These are phyloP conservation scores for Laburnicola sp. DNA, from an alignment of 2,329 filamentous ascomycete species.

Conservation along the genomic window DNA sequence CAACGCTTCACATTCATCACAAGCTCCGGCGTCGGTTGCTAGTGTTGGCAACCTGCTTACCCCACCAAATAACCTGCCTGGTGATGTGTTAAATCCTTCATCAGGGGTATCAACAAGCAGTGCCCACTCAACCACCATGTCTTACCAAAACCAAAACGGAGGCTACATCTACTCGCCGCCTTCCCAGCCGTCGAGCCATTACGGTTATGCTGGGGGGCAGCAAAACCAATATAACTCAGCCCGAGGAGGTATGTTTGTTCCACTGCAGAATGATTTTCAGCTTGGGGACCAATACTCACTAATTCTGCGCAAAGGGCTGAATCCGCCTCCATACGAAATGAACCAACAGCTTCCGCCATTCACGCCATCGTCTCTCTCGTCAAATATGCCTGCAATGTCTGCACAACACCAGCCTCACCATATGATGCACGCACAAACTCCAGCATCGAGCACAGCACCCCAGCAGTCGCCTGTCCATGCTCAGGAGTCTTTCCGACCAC, in stretches of 20 bases:
- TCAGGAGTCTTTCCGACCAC: conserved; percentile 62
- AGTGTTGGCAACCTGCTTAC: conserved; percentile 66
- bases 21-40: conserved; percentile 51
- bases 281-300: conserved; percentile 62
- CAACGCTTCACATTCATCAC: conserved; percentile 50
- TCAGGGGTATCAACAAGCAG: conserved; percentile 64
- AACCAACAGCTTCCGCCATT: conserved; percentile 64
- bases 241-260: conserved; percentile 58
- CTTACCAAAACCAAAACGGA: conserved; percentile 63
- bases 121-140: conserved; percentile 61
- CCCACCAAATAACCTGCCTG: conserved; percentile 61
- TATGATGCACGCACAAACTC: conserved; percentile 53
- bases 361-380: conserved; percentile 58
- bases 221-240: conserved; percentile 39
- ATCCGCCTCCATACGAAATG: conserved; percentile 68
- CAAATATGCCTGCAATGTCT: conserved; percentile 51
- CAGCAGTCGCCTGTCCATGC: conserved; percentile 59
- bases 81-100: conserved; percentile 64
- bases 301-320: conserved; percentile 63
- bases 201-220: conserved; percentile 49
- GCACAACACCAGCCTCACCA: conserved; percentile 50
- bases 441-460: conserved; percentile 42
- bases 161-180: conserved; percentile 63
- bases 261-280: conserved; percentile 54
- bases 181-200: conserved; percentile 62